Evolutionary conservation across 192 early-diverging fungal species (phyloP).

Genomic region (Oehlia diaphana): DNA sequence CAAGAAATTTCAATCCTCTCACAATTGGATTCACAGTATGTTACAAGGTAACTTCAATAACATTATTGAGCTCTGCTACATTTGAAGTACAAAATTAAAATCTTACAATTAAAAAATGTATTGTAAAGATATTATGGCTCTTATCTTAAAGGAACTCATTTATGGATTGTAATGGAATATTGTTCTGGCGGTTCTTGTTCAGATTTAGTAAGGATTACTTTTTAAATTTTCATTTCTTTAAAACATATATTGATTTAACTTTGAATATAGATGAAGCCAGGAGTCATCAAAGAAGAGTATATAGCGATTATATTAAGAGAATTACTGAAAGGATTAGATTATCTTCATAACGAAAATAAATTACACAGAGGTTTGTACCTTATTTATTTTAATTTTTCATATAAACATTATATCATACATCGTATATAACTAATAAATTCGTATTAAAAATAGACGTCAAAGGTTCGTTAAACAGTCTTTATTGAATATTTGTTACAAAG

Average conservation of each 20-base stretch:
- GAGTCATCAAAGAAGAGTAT: slow-evolving; percentile 79
- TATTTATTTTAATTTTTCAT: slow-evolving; percentile 15
- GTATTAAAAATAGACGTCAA: slow-evolving; percentile 77
- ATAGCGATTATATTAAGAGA: slow-evolving; percentile 93
- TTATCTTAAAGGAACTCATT: slow-evolving; percentile 81
- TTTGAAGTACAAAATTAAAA: not conserved
- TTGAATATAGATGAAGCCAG: slow-evolving; percentile 82
- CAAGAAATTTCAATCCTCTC: slow-evolving; percentile 95
- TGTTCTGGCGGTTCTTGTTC: slow-evolving; percentile 93
- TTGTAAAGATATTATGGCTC: slow-evolving; percentile 80
- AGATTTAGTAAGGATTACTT: slow-evolving; percentile 68
- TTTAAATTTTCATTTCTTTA: not conserved
- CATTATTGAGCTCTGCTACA: not conserved
- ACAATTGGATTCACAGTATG: slow-evolving; percentile 85
- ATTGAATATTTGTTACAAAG: not conserved
- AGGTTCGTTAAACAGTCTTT: slow-evolving; percentile 41
- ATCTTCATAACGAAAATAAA: slow-evolving; percentile 90
- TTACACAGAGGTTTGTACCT: slow-evolving; percentile 66
- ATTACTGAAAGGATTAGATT: slow-evolving; percentile 85
- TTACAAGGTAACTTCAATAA: slow-evolving; percentile 60
- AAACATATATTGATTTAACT: not conserved
- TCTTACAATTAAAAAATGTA: not conserved
- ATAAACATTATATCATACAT: not conserved
- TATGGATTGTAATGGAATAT: slow-evolving; percentile 99
- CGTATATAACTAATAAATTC: slow-evolving; percentile 7